A percentile compares a stretch with the other conserved stretches of the same genome.
phyloP scores from a whole-genome alignment of 257 asterid species.

The Thymus mandschuricus region DNA sequence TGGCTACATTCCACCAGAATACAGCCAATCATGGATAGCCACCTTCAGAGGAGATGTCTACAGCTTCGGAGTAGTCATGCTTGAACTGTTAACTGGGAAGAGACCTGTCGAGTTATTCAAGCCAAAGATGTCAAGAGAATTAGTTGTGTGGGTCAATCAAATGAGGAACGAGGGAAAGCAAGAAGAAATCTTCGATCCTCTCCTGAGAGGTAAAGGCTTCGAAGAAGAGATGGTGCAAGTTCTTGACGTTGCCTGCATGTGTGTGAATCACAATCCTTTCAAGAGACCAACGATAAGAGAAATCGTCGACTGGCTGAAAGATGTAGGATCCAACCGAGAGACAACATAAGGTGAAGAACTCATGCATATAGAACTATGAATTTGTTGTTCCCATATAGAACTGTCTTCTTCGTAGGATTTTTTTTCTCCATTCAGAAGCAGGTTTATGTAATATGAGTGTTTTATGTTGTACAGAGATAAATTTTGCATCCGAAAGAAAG shows the following conservation, averaged over 20 bases:
- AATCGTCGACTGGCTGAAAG: conserved; percentile 78
- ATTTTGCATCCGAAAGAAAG: conserved; percentile 36
- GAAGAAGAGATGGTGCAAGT: conserved; percentile 82
- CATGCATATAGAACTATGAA: conserved; percentile 30
- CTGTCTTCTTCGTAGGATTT: conserved; percentile 31
- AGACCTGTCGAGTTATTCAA: conserved; percentile 87
- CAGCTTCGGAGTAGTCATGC: conserved; percentile 93
- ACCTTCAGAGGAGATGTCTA: conserved; percentile 92
- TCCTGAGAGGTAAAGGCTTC: conserved; percentile 65
- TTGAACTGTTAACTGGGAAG: conserved; percentile 81
- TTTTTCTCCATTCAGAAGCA: conserved; percentile 29
- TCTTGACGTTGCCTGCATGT: conserved; percentile 86
- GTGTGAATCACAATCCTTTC: conserved; percentile 78
- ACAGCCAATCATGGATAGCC: conserved; percentile 95
- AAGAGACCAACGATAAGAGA: conserved; percentile 84
- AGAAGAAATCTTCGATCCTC: conserved; percentile 74
- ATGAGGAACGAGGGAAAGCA: conserved; percentile 75
- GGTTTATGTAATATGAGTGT: conserved; percentile 34
- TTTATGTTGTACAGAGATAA: conserved; percentile 40
- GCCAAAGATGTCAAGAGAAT: conserved; percentile 72
- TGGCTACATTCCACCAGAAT: conserved; percentile 98
- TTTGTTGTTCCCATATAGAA: conserved; percentile 36
- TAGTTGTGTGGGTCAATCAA: conserved; percentile 81
- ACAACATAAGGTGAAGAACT: conserved; percentile 42
- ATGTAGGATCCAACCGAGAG: conserved; percentile 49